Evolutionary conservation across 768 basidiomycete genomes (phyloP).

Genomic region (Mycena haematopus): DNA sequence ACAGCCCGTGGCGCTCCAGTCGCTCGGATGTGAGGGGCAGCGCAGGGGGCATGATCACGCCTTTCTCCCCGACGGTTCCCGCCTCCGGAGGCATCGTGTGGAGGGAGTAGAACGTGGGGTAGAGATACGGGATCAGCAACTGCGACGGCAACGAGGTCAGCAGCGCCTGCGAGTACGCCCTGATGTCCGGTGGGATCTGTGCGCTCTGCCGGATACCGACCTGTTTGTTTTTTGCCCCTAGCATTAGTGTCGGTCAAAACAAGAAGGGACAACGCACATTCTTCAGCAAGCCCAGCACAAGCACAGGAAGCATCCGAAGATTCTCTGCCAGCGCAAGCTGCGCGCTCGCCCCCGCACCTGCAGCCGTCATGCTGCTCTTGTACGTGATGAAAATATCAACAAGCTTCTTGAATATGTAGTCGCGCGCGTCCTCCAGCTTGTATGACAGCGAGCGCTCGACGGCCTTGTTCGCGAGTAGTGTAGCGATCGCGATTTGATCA

Average conservation of each 20-base stretch:
- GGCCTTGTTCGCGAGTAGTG: conserved; percentile 63
- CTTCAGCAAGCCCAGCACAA: conserved; percentile 55
- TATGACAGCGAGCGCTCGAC: conserved; percentile 60
- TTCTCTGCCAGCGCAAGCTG: conserved; percentile 53
- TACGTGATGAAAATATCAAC: conserved; percentile 55
- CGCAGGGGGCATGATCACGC: conserved; percentile 86
- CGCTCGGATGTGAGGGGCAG: conserved; percentile 94
- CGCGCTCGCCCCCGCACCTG: conserved; percentile 21
- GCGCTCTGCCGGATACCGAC: conserved; percentile 95
- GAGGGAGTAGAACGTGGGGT: conserved; percentile 93
- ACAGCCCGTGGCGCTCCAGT: conserved; percentile 93
- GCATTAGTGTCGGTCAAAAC: neutral
- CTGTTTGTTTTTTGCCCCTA: conserved; percentile 46
- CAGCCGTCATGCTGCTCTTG: conserved; percentile 48
- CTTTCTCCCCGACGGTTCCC: conserved; percentile 89
- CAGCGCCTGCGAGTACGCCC: conserved; percentile 93
- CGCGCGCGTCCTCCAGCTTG: conserved; percentile 64
- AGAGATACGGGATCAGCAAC: conserved; percentile 89
- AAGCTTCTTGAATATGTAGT: conserved; percentile 58
- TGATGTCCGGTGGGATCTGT: conserved; percentile 95
- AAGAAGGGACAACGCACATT: conserved; percentile 39
- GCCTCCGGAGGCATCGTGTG: conserved; percentile 96
- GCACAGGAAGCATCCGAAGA: conserved; percentile 54
- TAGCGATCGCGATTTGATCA: conserved; percentile 60
- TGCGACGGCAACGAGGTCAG: conserved; percentile 92